Base-by-base conservation (phyloP, 202 grass and related monocot genomes). In the Panicum hallii region DNA sequence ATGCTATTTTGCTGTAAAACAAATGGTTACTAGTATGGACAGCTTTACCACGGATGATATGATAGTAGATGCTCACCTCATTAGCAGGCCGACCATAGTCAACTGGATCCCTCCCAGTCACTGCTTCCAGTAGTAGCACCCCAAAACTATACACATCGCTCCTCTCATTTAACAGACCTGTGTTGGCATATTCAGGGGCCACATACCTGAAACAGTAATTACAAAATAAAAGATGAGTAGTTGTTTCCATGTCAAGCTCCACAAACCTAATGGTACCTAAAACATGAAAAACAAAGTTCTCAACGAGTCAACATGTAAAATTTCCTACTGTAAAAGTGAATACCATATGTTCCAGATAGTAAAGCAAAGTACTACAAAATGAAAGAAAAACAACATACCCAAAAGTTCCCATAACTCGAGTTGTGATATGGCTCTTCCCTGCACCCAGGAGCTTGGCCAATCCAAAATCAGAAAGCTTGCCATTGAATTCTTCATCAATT, bases 121-220 rank as follows among this genome's bases (percentile, higher is more conserved):
- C 90, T 48, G 90, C 82, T 91, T 97, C 94, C 81, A 97, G 78
- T 26, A 97, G 78, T 34, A 97, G 90, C 20, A 97, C 94, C 19
- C 90, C 94, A 16, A 97, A 97, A 81, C 94, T 92, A 70, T 97
- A 97, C 46, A 97, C 92, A 46, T 97, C 94, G 0, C 92, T 97
- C 81, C 94, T 97, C 79, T 97, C 94, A 15, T 94, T 97, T 46
- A 97, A 70, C 34, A 92, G 63, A 70, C 94, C 94, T 20, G 94
- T 94, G 72, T 97, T 97, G 13, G 92, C 94, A 84, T 97, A 97
- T 87, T 97, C 94, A 66, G 94, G 94, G 46, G 95, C 95, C 11
- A 97, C 95, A 56, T 97, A 94, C 71, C 94, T 94, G 77, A 61
- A 89, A 80, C 4, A 52, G 60, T 65, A 60, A 11, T 38, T 38